Percentiles rank a stretch among this genome's conserved stretches.
Evolutionary conservation across 164 flowering plant genomes (phyloP).

Genomic region (Nelumbo lutea): DNA sequence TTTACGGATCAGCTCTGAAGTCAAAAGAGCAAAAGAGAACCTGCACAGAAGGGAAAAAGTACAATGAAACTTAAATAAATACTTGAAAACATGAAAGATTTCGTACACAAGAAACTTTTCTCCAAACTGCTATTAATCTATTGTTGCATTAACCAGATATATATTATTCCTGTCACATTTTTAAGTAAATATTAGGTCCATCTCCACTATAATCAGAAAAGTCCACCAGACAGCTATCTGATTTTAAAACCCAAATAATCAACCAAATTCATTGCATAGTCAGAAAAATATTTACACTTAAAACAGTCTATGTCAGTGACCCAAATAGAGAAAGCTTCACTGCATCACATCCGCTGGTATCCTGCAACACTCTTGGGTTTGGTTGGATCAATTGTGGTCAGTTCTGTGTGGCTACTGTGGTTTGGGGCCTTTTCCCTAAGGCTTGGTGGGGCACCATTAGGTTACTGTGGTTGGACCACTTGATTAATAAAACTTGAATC

Average conservation of each 20-base stretch:
- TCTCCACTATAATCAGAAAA: too few relatives aligned
- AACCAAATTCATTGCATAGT: background rate
- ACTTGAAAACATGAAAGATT: background rate
- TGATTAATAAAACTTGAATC: too few relatives aligned
- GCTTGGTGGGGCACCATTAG: too few relatives aligned
- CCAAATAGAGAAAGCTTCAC: background rate
- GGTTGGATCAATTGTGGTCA: too few relatives aligned
- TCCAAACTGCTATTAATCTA: too few relatives aligned
- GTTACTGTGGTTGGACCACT: too few relatives aligned
- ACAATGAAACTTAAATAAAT: background rate
- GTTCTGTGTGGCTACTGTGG: too few relatives aligned
- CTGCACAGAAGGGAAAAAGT: conserved; percentile 21
- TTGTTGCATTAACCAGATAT: background rate
- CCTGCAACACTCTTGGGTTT: too few relatives aligned
- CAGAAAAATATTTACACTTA: background rate
- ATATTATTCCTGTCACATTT: background rate
- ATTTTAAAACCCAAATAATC: too few relatives aligned
- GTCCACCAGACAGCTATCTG: too few relatives aligned
- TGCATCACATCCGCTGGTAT: background rate
- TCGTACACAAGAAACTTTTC: background rate
- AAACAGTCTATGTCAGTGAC: background rate
- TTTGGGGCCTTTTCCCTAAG: too few relatives aligned
- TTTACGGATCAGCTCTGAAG: background rate
- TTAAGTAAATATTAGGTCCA: too few relatives aligned
- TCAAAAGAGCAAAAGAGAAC: conserved; percentile 1